A percentile compares a stretch with the other conserved stretches of the same genome.
These are phyloP conservation scores for Hanseniaspora pseudoguilliermondii DNA, from an alignment of 805 yeast species.

Conservation along the genomic window DNA sequence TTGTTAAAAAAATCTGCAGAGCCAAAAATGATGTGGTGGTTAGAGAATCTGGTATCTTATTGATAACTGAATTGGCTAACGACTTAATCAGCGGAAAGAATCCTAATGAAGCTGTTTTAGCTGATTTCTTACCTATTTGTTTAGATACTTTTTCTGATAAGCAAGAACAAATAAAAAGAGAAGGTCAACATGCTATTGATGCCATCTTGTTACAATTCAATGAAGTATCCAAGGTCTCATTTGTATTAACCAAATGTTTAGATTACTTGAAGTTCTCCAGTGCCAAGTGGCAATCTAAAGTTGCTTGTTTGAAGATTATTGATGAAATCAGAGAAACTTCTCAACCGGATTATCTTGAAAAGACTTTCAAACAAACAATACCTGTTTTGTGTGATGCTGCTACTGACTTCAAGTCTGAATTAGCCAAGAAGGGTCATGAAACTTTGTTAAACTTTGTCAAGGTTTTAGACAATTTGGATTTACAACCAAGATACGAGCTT, in stretches of 20 bases:
- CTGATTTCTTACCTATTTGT: constrained; percentile 49
- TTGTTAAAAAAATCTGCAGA: constrained; percentile 53
- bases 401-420: constrained; percentile 93
- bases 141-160: constrained; percentile 73
- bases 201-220: constrained; percentile 59
- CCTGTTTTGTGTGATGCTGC: constrained; percentile 82
- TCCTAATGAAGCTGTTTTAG: constrained; percentile 64
- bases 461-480: constrained; percentile 83
- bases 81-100: constrained; percentile 47
- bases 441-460: constrained; percentile 60
- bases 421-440: constrained; percentile 71
- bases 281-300: constrained; percentile 87
- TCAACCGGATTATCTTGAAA: constrained; percentile 75
- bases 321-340: constrained; percentile 67
- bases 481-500: constrained; percentile 69
- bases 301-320: constrained; percentile 61
- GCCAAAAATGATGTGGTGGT: constrained; percentile 60
- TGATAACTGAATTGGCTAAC: constrained; percentile 46
- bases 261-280: constrained; percentile 54
- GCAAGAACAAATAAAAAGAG: constrained; percentile 71
- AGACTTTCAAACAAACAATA: constrained; percentile 61
- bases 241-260: constrained; percentile 49
- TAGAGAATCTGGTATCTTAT: constrained; percentile 62
- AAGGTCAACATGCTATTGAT: constrained; percentile 71
- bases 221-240: constrained; percentile 63